Evolutionary conservation across 2,329 filamentous ascomycete species (phyloP).

Genomic region (Mycosphaerella arachidis): DNA sequence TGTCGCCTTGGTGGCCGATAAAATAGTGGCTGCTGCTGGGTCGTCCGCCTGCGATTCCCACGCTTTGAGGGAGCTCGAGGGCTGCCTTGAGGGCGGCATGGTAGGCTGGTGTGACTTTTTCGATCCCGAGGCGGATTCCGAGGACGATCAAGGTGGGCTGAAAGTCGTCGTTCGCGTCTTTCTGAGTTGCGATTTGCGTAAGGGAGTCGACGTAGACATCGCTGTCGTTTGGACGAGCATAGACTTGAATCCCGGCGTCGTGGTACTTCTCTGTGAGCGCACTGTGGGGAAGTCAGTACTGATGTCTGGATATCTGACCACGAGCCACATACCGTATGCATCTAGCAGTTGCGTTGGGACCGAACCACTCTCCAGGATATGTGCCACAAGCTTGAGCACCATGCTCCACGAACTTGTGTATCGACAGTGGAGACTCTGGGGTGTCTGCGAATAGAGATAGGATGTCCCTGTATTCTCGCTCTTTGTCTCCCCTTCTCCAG

Average conservation of each 20-base stretch:
- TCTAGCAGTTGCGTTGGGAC: slow-evolving; percentile 88
- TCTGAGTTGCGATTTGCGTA: slow-evolving; percentile 61
- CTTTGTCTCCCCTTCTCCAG: slow-evolving; percentile 64
- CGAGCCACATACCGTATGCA: slow-evolving; percentile 74
- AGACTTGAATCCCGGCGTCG: slow-evolving; percentile 67
- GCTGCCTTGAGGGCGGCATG: slow-evolving; percentile 86
- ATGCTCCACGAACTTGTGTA: slow-evolving; percentile 88
- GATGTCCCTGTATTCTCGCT: slow-evolving; percentile 62
- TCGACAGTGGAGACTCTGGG: slow-evolving; percentile 80
- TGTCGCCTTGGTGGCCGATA: slow-evolving; percentile 65
- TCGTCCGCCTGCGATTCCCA: slow-evolving; percentile 91
- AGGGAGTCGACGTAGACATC: slow-evolving; percentile 93
- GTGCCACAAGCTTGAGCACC: slow-evolving; percentile 85
- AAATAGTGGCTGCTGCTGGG: slow-evolving; percentile 86
- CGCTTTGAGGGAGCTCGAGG: slow-evolving; percentile 83
- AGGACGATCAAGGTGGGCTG: slow-evolving; percentile 84
- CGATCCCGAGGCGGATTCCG: slow-evolving; percentile 83
- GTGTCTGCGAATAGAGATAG: slow-evolving; percentile 84
- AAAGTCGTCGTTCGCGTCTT: slow-evolving; percentile 61
- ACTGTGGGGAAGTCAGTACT: slow-evolving; percentile 44
- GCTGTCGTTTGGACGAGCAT: slow-evolving; percentile 81
- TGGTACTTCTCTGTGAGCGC: slow-evolving; percentile 65
- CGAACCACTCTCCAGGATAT: slow-evolving; percentile 97
- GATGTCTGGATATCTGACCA: slow-evolving; percentile 14
- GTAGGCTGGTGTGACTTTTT: slow-evolving; percentile 90